Base-by-base conservation (phyloP, 352 stramenopile genomes). In the Pythium dissimile region DNA sequence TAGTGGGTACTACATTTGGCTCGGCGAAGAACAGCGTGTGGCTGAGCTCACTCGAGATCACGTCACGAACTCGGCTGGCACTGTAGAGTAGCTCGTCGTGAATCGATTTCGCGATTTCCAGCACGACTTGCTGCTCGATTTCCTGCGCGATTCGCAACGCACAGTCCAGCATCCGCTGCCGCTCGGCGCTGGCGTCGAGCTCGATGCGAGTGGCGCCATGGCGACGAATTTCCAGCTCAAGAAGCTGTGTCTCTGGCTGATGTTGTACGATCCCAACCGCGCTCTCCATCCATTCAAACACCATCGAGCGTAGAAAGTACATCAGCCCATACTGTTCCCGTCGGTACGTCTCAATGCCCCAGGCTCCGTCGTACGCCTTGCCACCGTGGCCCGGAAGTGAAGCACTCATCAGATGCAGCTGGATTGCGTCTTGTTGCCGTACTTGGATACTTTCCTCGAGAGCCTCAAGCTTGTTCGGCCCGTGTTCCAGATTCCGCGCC, bases 281-380 rank as follows among this genome's bases (percentile, higher is more conserved):
- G 4, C 18, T 15, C 6, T 77, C 71, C 38, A 74, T 59, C 60
- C 73, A 85, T 0, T 46, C 49, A 34, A 85, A 79, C 9, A 88
- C 52, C 10, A 88, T 43, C 5, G 50, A 45, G 11, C 71, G 73
- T 0, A 80, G n/a, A 11, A 69, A 83, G 28, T 77, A 80, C 26
- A 80, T 66, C 10, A 57, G 26, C 6, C 48, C 54, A 26, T 59
- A 71, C 57, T 80, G 70, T 3, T 47, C 42, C 1, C 61, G 55
- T 10, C 59, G 48, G 35, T 83, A 87, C n/a, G 71, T 71, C 30
- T 84, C 73, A 13, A 81, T 59, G 2, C 72, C 49, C 61, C 66
- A 68, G 9, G 9, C 48, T 7, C 71, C 69, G 54, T 73, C 52
- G 58, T 85, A 80, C 32, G 23, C 11, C 26, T 27, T 28, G 8